A percentile compares a stretch with the other conserved stretches of the same genome.
Evolutionary conservation across 306 rosid genomes (phyloP).

Genomic region (Lotus japonicus): DNA sequence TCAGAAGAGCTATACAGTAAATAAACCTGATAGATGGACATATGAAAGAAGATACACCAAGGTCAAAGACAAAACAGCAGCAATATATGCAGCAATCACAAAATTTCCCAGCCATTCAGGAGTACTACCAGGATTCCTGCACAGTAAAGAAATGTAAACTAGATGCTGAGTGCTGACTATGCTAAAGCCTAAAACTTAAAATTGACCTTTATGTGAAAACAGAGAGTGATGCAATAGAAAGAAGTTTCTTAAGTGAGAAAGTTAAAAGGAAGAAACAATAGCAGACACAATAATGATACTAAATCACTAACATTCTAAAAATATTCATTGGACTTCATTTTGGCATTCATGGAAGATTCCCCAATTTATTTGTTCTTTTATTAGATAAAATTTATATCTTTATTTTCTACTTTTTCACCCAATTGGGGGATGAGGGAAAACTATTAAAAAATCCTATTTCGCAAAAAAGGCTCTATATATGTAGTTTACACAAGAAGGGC

Average conservation of each 20-base stretch:
- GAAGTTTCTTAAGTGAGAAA: neutral
- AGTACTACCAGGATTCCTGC: conserved; percentile 86
- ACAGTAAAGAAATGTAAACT: conserved; percentile 22
- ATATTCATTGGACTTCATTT: neutral
- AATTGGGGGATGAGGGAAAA: neutral
- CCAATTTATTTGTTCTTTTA: neutral
- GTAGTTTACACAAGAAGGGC: neutral
- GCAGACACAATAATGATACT: neutral
- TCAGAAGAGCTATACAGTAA: neutral
- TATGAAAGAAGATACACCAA: conserved; percentile 87
- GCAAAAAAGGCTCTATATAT: too few relatives aligned
- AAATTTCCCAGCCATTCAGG: conserved; percentile 90
- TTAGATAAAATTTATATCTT: neutral
- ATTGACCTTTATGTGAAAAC: neutral
- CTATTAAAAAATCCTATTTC: neutral
- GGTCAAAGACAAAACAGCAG: conserved; percentile 59
- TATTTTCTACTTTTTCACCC: neutral
- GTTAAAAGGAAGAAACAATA: neutral
- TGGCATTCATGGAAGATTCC: neutral
- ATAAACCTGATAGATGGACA: conserved; percentile 87
- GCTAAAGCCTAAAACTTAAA: conserved; percentile 12
- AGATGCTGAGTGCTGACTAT: neutral
- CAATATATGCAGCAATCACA: conserved; percentile 52
- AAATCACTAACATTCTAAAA: neutral
- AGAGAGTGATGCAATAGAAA: neutral